phyloP scores from a whole-genome alignment of 306 rosid species.

The Acacia crassicarpa region DNA sequence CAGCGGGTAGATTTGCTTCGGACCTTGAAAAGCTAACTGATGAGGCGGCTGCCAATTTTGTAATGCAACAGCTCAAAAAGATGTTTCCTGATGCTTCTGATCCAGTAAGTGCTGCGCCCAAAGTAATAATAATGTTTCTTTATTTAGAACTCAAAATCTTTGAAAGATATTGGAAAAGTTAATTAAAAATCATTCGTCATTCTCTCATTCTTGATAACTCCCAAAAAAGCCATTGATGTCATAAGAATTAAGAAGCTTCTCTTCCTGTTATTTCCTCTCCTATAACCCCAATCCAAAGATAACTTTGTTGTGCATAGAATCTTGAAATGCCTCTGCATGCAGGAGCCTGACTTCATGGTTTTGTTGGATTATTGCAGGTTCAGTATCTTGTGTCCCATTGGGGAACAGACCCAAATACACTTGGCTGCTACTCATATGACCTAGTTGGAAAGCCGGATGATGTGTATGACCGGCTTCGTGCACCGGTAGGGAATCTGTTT shows the following conservation, averaged over 20 bases:
- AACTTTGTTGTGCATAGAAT: not conserved
- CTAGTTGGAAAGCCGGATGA: slow-evolving; percentile 70
- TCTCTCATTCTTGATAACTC: not conserved
- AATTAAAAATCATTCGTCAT: not conserved
- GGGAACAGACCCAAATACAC: slow-evolving; percentile 77
- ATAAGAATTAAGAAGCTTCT: not conserved
- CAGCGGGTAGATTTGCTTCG: slow-evolving; percentile 74
- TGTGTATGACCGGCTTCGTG: slow-evolving; percentile 68
- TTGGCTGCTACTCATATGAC: slow-evolving; percentile 74
- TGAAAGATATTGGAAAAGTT: not conserved
- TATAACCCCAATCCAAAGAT: not conserved
- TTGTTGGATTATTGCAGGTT: slow-evolving; percentile 48
- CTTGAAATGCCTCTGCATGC: not conserved
- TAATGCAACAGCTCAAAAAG: slow-evolving; percentile 65
- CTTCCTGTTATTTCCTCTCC: not conserved
- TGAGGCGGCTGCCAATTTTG: slow-evolving; percentile 48
- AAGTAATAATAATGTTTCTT: not conserved
- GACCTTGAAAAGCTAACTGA: slow-evolving; percentile 64
- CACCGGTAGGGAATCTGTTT: slow-evolving; percentile 61
- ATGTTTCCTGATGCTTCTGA: slow-evolving; percentile 70
- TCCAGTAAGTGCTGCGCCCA: slow-evolving; percentile 50
- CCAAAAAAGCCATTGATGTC: not conserved
- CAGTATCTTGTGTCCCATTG: slow-evolving; percentile 75
- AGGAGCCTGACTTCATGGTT: slow-evolving; percentile 25
- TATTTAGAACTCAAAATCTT: not conserved